These are phyloP conservation scores for Brettanomyces custersianus DNA, from an alignment of 805 yeast genomes.

Conservation along the genomic window DNA sequence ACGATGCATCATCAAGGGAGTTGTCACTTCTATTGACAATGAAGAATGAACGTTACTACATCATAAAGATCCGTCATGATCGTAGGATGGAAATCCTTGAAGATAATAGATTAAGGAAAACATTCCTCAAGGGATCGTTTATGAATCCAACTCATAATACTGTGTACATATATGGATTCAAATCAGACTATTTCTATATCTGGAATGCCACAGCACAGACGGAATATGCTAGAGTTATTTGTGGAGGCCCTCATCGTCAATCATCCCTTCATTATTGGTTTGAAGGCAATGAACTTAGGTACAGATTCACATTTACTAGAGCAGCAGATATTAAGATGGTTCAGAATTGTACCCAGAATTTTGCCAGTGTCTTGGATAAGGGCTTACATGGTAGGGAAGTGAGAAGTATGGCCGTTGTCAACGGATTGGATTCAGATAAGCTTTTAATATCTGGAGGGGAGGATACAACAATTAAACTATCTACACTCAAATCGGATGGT, in stretches of 20 bases:
- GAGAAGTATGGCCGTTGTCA: conserved; percentile 56
- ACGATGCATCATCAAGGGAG: conserved; percentile 1
- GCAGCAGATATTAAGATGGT: conserved; percentile 39
- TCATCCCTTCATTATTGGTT: conserved; percentile 46
- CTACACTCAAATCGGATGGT: conserved; percentile 34
- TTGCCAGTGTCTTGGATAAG: conserved; percentile 28
- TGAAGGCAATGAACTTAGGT: conserved; percentile 17
- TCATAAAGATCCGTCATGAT: conserved; percentile 22
- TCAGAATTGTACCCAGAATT: conserved; percentile 15
- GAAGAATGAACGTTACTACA: conserved; percentile 58
- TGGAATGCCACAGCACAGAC: conserved; percentile 75
- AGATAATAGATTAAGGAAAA: conserved; percentile 59
- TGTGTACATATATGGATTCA: conserved; percentile 73
- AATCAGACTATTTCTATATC: conserved; percentile 64
- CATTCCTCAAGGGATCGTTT: conserved; percentile 73
- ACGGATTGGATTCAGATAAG: conserved; percentile 23
- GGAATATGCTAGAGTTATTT: conserved; percentile 59
- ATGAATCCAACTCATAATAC: conserved; percentile 30
- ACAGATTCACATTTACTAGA: conserved; percentile 50
- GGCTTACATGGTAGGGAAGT: conserved; percentile 94
- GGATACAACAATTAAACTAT: conserved; percentile 71
- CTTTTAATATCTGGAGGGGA: conserved; percentile 76
- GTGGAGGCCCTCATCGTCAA: conserved; percentile 89
- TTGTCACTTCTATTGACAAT: conserved; percentile 39
- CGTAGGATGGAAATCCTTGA: conserved; percentile 8